These are phyloP conservation scores for Lactarius sp. DNA, from an alignment of 768 basidiomycete species.

Conservation along the genomic window DNA sequence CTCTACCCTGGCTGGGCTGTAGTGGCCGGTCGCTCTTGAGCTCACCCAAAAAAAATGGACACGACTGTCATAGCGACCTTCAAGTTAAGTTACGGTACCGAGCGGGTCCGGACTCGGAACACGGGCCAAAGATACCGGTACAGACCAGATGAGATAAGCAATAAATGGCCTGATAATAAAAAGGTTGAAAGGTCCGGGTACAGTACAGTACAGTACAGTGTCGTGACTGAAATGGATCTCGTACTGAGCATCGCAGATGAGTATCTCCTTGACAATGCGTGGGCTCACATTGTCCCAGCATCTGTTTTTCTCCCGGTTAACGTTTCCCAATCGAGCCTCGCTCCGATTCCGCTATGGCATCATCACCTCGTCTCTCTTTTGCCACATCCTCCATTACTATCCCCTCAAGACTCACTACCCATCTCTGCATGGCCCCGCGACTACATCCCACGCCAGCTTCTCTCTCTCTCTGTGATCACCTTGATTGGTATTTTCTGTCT, in stretches of 20 bases:
- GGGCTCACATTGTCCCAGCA: slow-evolving; percentile 65
- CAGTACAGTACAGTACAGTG: too few species aligned
- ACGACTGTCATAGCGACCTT: too few species aligned
- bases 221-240: slow-evolving; percentile 61
- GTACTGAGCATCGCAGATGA: slow-evolving; percentile 70
- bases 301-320: slow-evolving; percentile 31
- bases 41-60: too few species aligned
- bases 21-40: too few species aligned
- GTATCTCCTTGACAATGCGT: slow-evolving; percentile 71
- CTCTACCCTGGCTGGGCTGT: too few species aligned
- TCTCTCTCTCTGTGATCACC: slow-evolving; percentile 69
- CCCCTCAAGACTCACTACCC: slow-evolving; percentile 27
- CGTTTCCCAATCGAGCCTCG: slow-evolving; percentile 22
- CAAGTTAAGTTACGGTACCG: too few species aligned
- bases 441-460: slow-evolving; percentile 69
- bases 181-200: too few species aligned
- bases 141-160: too few species aligned
- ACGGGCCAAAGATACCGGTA: too few species aligned
- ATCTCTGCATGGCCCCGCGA: slow-evolving; percentile 83
- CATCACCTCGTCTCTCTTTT: slow-evolving; percentile 49
- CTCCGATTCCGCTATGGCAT: slow-evolving; percentile 36
- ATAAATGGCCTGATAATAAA: too few species aligned
- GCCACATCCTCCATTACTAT: slow-evolving; percentile 50
- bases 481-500: slow-evolving; percentile 76
- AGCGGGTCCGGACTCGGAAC: too few species aligned